phyloP scores from a whole-genome alignment of 2,329 filamentous ascomycete species.

The Hansfordia pulvinata region DNA sequence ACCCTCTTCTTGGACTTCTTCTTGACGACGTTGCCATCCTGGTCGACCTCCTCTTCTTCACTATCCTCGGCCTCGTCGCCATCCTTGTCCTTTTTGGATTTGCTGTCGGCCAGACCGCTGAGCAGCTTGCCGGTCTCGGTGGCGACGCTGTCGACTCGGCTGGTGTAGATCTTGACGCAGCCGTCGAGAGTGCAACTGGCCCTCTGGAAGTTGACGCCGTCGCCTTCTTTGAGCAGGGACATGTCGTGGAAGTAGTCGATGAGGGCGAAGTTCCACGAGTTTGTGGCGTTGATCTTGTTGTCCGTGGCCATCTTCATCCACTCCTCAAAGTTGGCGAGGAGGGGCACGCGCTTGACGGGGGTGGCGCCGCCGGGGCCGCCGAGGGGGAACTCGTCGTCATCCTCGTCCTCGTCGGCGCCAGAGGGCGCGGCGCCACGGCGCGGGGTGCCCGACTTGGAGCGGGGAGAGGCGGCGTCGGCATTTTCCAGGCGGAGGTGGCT shows the following conservation, averaged over 20 bases:
- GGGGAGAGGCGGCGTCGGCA: constrained; percentile 40
- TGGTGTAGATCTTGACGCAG: constrained; percentile 98
- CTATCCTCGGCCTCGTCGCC: constrained; percentile 55
- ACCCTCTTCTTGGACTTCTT: constrained; percentile 68
- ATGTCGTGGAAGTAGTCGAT: constrained; percentile 99
- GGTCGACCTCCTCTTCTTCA: constrained; percentile 48
- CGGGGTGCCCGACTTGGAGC: constrained; percentile 43
- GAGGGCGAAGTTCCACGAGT: constrained; percentile 99
- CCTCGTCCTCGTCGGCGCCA: too few species aligned
- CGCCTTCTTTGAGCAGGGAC: constrained; percentile 90
- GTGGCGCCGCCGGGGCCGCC: constrained; percentile 69
- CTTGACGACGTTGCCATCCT: constrained; percentile 40
- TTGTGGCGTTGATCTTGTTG: constrained; percentile 96
- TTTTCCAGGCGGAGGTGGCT: constrained; percentile 44
- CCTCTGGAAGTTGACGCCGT: constrained; percentile 97
- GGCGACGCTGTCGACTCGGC: constrained; percentile 92
- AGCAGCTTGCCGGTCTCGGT: constrained; percentile 93
- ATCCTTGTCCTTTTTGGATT: constrained; percentile 55
- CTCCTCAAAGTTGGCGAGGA: constrained; percentile 96
- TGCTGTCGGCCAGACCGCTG: constrained; percentile 83
- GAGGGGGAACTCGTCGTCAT: constrained; percentile 46
- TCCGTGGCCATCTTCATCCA: constrained; percentile 99
- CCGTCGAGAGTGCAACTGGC: constrained; percentile 95
- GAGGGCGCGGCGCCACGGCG: constrained; percentile 20
- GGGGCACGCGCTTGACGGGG: constrained; percentile 89